A percentile compares a stretch with the other conserved stretches of the same genome.
These are phyloP conservation scores for Neltuma alba DNA, from an alignment of 306 rosid species.

Conservation along the genomic window DNA sequence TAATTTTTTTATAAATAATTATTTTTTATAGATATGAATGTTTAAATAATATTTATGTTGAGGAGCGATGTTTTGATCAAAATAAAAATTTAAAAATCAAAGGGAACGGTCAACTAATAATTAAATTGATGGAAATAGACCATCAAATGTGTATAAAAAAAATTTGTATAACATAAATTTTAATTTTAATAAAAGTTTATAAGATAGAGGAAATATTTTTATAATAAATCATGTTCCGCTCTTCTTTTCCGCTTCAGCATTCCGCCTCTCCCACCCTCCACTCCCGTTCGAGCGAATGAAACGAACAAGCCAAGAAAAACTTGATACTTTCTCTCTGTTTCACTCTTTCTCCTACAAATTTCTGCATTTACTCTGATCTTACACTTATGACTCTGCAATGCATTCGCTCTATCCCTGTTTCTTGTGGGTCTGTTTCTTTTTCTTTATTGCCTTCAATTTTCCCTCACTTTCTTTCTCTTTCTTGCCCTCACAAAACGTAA, in stretches of 20 bases:
- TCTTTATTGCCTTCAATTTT: conserved; percentile 31
- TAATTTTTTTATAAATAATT: too few relatives aligned
- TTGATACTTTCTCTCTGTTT: neutral
- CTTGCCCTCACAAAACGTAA: conserved; percentile 50
- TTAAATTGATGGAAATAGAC: too few relatives aligned
- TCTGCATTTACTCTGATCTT: neutral
- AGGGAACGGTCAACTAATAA: too few relatives aligned
- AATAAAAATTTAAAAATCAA: too few relatives aligned
- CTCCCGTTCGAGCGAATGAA: neutral
- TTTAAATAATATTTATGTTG: too few relatives aligned
- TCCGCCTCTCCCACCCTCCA: neutral
- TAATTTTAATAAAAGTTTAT: too few relatives aligned
- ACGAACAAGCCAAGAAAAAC: neutral
- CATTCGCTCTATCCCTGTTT: conserved; percentile 3
- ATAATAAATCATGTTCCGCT: neutral
- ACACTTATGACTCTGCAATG: conserved; percentile 37
- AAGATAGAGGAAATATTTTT: too few relatives aligned
- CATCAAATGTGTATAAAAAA: too few relatives aligned
- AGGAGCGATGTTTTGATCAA: too few relatives aligned
- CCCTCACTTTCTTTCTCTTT: conserved; percentile 38
- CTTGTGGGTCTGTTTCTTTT: conserved; percentile 34
- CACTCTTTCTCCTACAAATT: neutral
- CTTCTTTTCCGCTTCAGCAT: neutral
- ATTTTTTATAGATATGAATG: too few relatives aligned
- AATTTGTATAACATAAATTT: too few relatives aligned